Percentiles rank a stretch among this genome's conserved stretches.
phyloP scores from a whole-genome alignment of 2,329 filamentous ascomycete genomes.

The Pezicula radicicola region DNA sequence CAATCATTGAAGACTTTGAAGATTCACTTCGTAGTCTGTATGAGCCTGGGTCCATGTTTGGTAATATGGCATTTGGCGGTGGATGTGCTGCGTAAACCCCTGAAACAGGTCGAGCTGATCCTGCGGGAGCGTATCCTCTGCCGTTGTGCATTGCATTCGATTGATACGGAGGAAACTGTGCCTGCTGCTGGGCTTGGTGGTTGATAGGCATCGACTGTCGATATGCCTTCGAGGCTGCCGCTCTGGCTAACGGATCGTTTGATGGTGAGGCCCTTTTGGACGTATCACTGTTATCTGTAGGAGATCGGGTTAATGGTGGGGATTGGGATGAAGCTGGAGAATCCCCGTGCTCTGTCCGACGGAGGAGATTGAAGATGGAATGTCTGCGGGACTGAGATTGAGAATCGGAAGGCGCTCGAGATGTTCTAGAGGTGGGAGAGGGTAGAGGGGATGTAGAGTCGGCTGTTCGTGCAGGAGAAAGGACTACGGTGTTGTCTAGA shows the following conservation, averaged over 20 bases:
- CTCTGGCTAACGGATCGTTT: constrained; percentile 22
- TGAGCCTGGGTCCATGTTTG: constrained; percentile 34
- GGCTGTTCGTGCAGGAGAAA: constrained; percentile 8
- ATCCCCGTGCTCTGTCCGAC: constrained; percentile 22
- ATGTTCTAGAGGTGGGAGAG: constrained; percentile 19
- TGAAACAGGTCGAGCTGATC: constrained; percentile 39
- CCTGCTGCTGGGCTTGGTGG: constrained; percentile 40
- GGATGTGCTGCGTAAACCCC: constrained; percentile 40
- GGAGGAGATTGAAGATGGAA: constrained; percentile 32
- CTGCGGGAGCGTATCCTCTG: constrained; percentile 30
- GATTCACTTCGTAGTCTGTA: constrained; percentile 58
- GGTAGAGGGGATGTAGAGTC: constrained; percentile 11
- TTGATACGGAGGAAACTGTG: constrained; percentile 38
- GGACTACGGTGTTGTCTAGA: constrained; percentile 8
- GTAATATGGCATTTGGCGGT: constrained; percentile 33
- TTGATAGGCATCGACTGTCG: constrained; percentile 39
- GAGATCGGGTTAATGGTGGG: constrained; percentile 11
- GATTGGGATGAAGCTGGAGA: constrained; percentile 11
- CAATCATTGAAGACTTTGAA: constrained; percentile 52
- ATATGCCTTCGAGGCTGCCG: constrained; percentile 30
- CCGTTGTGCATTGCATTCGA: constrained; percentile 36
- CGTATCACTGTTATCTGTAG: constrained; percentile 28
- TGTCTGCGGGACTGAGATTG: constrained; percentile 27
- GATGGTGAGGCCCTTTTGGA: constrained; percentile 8
- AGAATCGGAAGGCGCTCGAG: constrained; percentile 23